phyloP scores from a whole-genome alignment of 768 basidiomycete genomes.

The Serendipita indica region DNA sequence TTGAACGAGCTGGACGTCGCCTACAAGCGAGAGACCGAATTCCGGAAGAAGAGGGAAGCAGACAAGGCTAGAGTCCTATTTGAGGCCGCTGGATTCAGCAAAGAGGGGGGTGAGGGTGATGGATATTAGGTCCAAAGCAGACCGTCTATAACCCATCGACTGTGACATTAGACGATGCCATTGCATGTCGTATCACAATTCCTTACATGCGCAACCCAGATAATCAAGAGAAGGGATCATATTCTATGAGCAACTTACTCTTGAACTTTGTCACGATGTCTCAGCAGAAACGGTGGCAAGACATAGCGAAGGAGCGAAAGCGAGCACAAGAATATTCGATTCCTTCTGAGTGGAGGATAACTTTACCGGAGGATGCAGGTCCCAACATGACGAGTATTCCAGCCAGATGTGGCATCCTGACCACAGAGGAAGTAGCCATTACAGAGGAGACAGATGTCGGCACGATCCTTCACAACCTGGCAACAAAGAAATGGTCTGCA shows the following conservation, averaged over 20 bases:
- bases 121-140: slow-evolving; percentile 48
- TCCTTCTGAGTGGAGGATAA: slow-evolving; percentile 49
- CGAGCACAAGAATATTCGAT: slow-evolving; percentile 37
- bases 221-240: too few relatives aligned
- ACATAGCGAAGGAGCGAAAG: slow-evolving; percentile 40
- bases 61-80: slow-evolving; percentile 67
- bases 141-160: not conserved
- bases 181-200: not conserved
- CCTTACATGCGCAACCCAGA: too few relatives aligned
- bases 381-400: slow-evolving; percentile 44
- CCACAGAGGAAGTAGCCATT: slow-evolving; percentile 41
- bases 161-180: not conserved
- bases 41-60: slow-evolving; percentile 68
- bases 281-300: slow-evolving; percentile 29
- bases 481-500: slow-evolving; percentile 40
- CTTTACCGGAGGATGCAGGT: slow-evolving; percentile 31
- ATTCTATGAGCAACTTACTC: not conserved
- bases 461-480: slow-evolving; percentile 40
- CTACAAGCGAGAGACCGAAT: slow-evolving; percentile 15
- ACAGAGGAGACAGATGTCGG: slow-evolving; percentile 40
- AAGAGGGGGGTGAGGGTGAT: slow-evolving; percentile 92
- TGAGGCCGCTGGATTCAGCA: slow-evolving; percentile 79
- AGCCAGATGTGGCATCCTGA: slow-evolving; percentile 41
- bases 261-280: not conserved
- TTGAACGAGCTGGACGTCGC: slow-evolving; percentile 58